These are phyloP conservation scores for Crithidia bombi DNA, from an alignment of 208 protist genomes.

Conservation along the genomic window DNA sequence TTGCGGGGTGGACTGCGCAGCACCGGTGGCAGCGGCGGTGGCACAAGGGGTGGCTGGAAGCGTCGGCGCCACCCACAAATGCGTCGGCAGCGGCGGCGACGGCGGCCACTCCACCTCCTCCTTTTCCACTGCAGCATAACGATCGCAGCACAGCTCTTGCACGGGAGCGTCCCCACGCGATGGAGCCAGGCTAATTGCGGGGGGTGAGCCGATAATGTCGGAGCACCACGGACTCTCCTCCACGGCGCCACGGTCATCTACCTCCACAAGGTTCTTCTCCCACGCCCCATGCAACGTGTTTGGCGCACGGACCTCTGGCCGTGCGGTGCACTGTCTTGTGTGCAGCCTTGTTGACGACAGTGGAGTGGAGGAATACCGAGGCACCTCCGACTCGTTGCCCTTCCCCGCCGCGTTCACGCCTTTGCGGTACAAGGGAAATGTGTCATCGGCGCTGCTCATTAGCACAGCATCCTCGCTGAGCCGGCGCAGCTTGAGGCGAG, in stretches of 20 bases:
- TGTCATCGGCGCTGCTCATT: neutral
- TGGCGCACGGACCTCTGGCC: neutral
- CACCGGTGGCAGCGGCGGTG: neutral
- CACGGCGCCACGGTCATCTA: neutral
- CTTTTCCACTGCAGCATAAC: neutral
- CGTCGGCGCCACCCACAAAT: neutral
- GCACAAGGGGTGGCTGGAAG: neutral
- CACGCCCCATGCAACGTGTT: neutral
- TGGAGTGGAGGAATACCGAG: neutral
- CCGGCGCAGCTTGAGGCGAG: neutral
- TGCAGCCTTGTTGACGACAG: neutral
- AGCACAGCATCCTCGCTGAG: slow-evolving; percentile 11
- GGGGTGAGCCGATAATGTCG: neutral
- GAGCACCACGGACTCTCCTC: neutral
- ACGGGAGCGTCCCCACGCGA: neutral
- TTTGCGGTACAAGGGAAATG: neutral
- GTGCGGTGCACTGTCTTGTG: neutral
- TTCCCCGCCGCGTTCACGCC: neutral
- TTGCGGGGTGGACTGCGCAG: neutral
- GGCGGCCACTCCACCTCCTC: neutral
- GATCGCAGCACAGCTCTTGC: neutral
- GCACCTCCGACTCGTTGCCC: neutral
- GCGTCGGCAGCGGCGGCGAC: neutral
- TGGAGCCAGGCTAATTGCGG: neutral
- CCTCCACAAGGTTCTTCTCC: neutral